Evolutionary conservation across 345 rosid species (phyloP).

Genomic region (thale cress (Arabidopsis thaliana)): TAIR10.1 NC_003070.9:18390001-18390500

Average conservation of each 20-base stretch:
- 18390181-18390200: neutral
- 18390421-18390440: neutral
- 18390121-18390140: conserved; percentile 3
- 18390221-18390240: neutral
- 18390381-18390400: too few species aligned
- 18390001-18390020: conserved; percentile 14
- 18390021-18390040: neutral
- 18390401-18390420: too few species aligned
- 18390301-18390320: neutral
- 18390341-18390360: neutral
- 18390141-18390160: conserved; percentile 8
- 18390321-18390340: conserved; percentile 20
- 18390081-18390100: conserved; percentile 3
- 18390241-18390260: neutral
- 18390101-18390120: conserved; percentile 14
- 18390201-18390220: neutral
- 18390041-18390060: neutral
- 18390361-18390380: neutral
- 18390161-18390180: conserved; percentile 13
- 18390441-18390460: neutral
- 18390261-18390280: neutral
- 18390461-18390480: too few species aligned
- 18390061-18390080: conserved; percentile 17
- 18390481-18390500: too few species aligned
- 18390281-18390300: neutral